These are phyloP conservation scores for Tetrapisispora namnaoensis DNA, from an alignment of 805 yeast species.

Conservation along the genomic window DNA sequence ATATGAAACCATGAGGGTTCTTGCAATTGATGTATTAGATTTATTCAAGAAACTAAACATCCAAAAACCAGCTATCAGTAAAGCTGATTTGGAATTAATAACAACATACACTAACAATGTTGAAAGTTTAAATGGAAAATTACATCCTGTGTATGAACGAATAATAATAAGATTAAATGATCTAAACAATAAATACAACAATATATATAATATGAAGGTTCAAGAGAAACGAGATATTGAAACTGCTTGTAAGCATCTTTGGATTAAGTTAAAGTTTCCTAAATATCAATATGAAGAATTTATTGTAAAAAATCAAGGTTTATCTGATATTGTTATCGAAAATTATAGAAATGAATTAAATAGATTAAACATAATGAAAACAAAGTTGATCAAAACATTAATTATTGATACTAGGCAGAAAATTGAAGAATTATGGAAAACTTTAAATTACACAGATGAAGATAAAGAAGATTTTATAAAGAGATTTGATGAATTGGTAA, in stretches of 20 bases:
- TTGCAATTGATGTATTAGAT: neutral
- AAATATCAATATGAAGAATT: constrained; percentile 34
- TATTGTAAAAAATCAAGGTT: constrained; percentile 32
- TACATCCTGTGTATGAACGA: constrained; percentile 4
- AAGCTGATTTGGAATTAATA: neutral
- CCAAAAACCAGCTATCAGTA: constrained; percentile 10
- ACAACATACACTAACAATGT: neutral
- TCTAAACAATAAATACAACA: constrained; percentile 7
- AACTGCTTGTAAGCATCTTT: constrained; percentile 38
- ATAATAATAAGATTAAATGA: constrained; percentile 10
- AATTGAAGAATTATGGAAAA: constrained; percentile 53
- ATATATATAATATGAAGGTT: constrained; percentile 29
- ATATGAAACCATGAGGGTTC: neutral
- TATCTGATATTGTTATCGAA: constrained; percentile 39
- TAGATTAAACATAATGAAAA: constrained; percentile 50
- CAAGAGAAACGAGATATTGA: constrained; percentile 28
- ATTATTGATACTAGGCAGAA: constrained; percentile 51
- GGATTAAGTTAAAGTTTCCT: constrained; percentile 49
- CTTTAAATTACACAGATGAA: constrained; percentile 45
- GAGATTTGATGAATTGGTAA: constrained; percentile 10
- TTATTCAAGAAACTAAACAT: neutral
- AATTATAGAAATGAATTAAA: constrained; percentile 47
- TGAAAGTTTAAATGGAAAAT: neutral
- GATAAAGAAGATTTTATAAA: constrained; percentile 42
- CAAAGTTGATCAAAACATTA: constrained; percentile 55